Evolutionary conservation across 1,284 basidiomycete species (phyloP), one percentile per base, ranked within the genome.

Genomic region (Malassezia nana): DNA sequence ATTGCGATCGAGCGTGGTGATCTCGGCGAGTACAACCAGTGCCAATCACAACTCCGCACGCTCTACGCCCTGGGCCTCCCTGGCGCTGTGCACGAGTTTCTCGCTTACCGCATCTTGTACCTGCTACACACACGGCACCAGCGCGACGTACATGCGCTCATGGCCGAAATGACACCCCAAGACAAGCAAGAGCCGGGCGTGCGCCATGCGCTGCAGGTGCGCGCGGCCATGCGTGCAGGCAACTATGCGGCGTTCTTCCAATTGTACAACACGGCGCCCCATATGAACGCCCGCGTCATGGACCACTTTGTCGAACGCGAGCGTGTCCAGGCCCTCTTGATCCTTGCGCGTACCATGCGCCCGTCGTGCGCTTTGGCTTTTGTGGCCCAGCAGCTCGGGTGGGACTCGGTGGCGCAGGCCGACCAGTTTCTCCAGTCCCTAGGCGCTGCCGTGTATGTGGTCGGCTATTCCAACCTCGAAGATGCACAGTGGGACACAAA

Each of bases 241-340:
- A 98, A 98, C 76, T 98, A 96, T 76, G 85, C 88, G 76, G 80
- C 82, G 43, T 82, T 99, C 65, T 98, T 96, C 78, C 81, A 83
- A 59, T 78, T 91, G 46, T 98, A 89, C 76, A 67, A 82, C 62
- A 79, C 80, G 56, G 87, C 89, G 40, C 91, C 91, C 38, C 92
- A 92, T 74, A 96, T 98, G 94, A 89, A 89, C 46, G 90, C 83
- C 52, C 96, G 96, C 76, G 89, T 99, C 71, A 94, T 98, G 88
- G 92, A 98, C 76, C 90, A 96, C 75, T 95, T 98, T 74, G 85
- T 95, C 64, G 84, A 86, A 69, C 82, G 94, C 62, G 94, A 96
- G 77, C 79, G 94, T 52, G 81, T 87, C 52, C 83, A 84, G 57
- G 90, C 90, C 1, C 76, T 99, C 53, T 81, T 89, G 65, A 82